A percentile compares a stretch with the other conserved stretches of the same genome.
phyloP scores from a whole-genome alignment of 192 early-diverging fungal genomes.

The Anaeromyces robustus region DNA sequence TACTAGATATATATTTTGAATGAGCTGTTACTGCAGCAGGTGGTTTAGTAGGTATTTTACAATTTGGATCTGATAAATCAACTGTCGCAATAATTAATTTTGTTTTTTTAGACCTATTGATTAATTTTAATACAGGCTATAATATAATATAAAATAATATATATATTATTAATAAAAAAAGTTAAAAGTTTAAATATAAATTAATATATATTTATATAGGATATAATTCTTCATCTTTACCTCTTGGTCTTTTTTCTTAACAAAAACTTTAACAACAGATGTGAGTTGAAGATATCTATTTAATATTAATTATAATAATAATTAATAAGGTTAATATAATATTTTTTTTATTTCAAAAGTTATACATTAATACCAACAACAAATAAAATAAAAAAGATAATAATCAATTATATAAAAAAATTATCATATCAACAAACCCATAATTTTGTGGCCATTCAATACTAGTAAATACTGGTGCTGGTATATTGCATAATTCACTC shows the following conservation, averaged over 20 bases:
- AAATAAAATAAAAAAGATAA: no score
- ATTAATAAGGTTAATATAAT: no score
- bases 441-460: slow-evolving; percentile 33
- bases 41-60: slow-evolving; percentile 8
- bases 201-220: no score
- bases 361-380: no score
- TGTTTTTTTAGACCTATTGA: slow-evolving; percentile 6
- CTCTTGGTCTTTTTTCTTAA: slow-evolving; percentile 17
- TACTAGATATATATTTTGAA: slow-evolving; percentile 3
- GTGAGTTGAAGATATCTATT: slow-evolving; percentile 33
- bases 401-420: no score
- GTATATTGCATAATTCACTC: slow-evolving; percentile 22
- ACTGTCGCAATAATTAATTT: slow-evolving; percentile 6
- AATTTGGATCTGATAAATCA: slow-evolving; percentile 6
- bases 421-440: slow-evolving; percentile 13
- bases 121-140: background rate
- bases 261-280: slow-evolving; percentile 25
- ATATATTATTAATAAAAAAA: background rate
- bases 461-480: slow-evolving; percentile 37
- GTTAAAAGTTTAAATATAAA: no score
- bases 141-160: background rate
- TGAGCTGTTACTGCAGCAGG: slow-evolving; percentile 7
- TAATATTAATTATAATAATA: background rate
- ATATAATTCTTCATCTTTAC: slow-evolving; percentile 4
- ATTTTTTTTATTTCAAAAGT: no score